Evolutionary conservation across 139 green algal species (phyloP).

Genomic region (Tetradesmus obliquus): DNA sequence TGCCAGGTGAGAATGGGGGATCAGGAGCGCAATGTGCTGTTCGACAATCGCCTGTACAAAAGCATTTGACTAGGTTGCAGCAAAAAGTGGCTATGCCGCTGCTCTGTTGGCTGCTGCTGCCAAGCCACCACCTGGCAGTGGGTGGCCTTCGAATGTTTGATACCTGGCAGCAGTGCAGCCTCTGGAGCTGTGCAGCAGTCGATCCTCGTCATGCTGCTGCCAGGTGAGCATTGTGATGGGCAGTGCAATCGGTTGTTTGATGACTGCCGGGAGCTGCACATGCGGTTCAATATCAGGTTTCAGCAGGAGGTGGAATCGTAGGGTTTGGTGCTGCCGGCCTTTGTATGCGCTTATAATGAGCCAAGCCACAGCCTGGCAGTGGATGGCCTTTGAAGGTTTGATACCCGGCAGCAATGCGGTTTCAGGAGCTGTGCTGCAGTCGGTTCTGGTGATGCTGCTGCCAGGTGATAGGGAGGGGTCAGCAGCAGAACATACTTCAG

Average conservation of each 20-base stretch:
- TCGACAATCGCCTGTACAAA: background rate
- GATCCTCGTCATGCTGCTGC: slow-evolving; percentile 8
- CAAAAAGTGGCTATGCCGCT: background rate
- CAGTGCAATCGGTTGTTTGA: background rate
- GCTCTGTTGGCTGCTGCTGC: slow-evolving; percentile 3
- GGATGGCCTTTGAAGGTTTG: slow-evolving; percentile 21
- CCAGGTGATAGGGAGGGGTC: no score
- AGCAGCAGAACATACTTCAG: no score
- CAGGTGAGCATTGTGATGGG: background rate
- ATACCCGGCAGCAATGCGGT: background rate
- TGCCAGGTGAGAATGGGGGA: slow-evolving; percentile 2
- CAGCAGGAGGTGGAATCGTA: background rate
- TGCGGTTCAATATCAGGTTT: no score
- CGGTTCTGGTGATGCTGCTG: slow-evolving; percentile 8
- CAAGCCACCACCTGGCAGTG: slow-evolving; percentile 34
- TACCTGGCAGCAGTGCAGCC: background rate
- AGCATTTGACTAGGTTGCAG: no score
- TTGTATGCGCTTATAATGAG: no score
- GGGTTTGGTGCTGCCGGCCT: no score
- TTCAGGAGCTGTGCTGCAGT: background rate
- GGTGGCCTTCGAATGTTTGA: slow-evolving; percentile 15
- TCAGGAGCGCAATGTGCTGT: background rate
- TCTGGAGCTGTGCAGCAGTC: background rate
- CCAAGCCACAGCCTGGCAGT: slow-evolving; percentile 7
- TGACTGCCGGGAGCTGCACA: no score